A percentile compares a stretch with the other conserved stretches of the same genome.
Evolutionary conservation across 1,284 basidiomycete species (phyloP).

Genomic region (Agaricales sp.): DNA sequence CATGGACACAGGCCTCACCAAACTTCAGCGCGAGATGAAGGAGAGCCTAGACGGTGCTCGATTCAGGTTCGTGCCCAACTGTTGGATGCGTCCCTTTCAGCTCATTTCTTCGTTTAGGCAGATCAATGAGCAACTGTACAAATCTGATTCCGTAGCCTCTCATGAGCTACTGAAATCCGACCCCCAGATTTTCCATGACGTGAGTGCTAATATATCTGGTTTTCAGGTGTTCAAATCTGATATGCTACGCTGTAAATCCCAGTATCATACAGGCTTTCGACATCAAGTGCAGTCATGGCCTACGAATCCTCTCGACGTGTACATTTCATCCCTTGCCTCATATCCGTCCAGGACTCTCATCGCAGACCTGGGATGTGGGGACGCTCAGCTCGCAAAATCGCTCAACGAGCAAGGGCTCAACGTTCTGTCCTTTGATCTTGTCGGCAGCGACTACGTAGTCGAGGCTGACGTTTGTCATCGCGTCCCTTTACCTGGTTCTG

Average conservation of each 20-base stretch:
- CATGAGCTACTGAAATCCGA: slow-evolving; percentile 76
- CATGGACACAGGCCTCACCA: slow-evolving; percentile 37
- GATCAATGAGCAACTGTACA: slow-evolving; percentile 86
- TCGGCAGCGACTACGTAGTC: slow-evolving; percentile 61
- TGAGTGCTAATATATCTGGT: slow-evolving; percentile 27
- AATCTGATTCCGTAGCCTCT: slow-evolving; percentile 66
- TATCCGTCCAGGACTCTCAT: slow-evolving; percentile 67
- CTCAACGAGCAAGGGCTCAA: slow-evolving; percentile 60
- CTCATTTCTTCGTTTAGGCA: slow-evolving; percentile 34
- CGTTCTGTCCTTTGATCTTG: slow-evolving; percentile 76
- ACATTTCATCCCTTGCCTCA: slow-evolving; percentile 47
- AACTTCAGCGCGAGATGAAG: slow-evolving; percentile 68
- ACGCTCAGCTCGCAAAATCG: slow-evolving; percentile 77
- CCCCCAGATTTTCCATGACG: slow-evolving; percentile 68
- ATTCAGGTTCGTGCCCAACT: slow-evolving; percentile 50
- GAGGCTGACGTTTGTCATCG: slow-evolving; percentile 72
- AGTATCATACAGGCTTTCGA: slow-evolving; percentile 91
- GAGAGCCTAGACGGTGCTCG: slow-evolving; percentile 74
- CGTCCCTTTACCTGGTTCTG: slow-evolving; percentile 76
- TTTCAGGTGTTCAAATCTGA: slow-evolving; percentile 4
- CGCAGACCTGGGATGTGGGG: slow-evolving; percentile 92
- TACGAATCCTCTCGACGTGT: slow-evolving; percentile 77
- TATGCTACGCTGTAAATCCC: slow-evolving; percentile 8
- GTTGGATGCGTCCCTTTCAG: slow-evolving; percentile 1
- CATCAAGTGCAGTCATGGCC: slow-evolving; percentile 88